Evolutionary conservation across 139 green algal species (phyloP).

Genomic region (Tetratostichococcus sp.): DNA sequence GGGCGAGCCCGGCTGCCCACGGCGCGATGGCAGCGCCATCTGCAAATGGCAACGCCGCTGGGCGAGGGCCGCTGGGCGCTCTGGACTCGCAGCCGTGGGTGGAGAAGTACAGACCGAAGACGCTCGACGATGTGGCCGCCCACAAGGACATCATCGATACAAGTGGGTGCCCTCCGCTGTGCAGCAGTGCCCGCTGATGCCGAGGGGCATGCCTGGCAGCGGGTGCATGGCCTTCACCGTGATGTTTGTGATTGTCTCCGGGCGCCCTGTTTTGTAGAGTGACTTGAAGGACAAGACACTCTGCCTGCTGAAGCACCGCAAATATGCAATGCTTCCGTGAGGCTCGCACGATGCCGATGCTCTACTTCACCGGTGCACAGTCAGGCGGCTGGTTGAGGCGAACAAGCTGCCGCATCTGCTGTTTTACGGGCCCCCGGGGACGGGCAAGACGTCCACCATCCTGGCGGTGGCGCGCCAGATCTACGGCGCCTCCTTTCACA

Average conservation of each 20-base stretch:
- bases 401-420: constrained; percentile 93
- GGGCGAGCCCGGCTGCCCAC: too few species aligned
- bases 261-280: too few species aligned
- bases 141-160: constrained; percentile 98
- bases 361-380: too few species aligned
- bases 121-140: constrained; percentile 88
- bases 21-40: too few species aligned
- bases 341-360: too few species aligned
- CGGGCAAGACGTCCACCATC: constrained; percentile 96
- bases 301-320: too few species aligned
- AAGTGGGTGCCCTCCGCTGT: constrained; percentile 73
- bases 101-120: constrained; percentile 94
- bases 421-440: constrained; percentile 97
- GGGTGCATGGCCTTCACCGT: too few species aligned
- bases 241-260: too few species aligned
- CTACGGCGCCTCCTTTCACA: constrained; percentile 53
- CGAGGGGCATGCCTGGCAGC: too few species aligned
- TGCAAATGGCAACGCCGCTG: not conserved
- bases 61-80: not conserved
- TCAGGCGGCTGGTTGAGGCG: constrained; percentile 73
- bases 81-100: constrained; percentile 65
- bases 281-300: too few species aligned
- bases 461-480: constrained; percentile 83
- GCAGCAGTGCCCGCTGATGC: too few species aligned
- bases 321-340: too few species aligned